These are phyloP conservation scores for Kokia cookei DNA, from an alignment of 441 rosid genomes.

Conservation along the genomic window DNA sequence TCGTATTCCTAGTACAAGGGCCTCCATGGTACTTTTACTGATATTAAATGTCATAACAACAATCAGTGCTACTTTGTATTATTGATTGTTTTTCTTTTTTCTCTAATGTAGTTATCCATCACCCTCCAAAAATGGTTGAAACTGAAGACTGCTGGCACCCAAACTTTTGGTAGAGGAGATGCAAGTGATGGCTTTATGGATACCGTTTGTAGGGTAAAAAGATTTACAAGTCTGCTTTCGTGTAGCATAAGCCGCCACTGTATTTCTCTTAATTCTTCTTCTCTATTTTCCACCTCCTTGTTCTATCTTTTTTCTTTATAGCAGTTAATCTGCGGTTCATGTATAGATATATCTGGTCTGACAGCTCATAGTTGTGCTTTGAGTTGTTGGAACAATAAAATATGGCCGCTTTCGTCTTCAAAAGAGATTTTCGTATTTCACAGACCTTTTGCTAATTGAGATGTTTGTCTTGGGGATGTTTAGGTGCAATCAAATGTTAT, in stretches of 20 bases:
- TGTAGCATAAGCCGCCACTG: background rate
- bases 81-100: background rate
- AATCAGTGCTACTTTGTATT: background rate
- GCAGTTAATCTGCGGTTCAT: constrained; percentile 3
- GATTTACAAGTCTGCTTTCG: background rate
- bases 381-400: constrained; percentile 4
- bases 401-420: background rate
- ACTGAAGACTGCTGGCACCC: background rate
- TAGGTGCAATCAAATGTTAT: background rate
- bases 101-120: background rate
- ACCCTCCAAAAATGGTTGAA: constrained; percentile 6
- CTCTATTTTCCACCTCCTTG: background rate
- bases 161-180: background rate
- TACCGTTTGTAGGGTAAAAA: background rate
- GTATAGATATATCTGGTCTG: constrained; percentile 22
- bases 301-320: background rate
- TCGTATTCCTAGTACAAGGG: no score
- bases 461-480: background rate
- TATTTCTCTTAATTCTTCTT: background rate
- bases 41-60: background rate
- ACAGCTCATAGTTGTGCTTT: constrained; percentile 9
- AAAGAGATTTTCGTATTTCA: background rate
- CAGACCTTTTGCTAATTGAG: background rate
- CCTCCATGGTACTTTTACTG: no score
- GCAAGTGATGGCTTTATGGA: background rate